Evolutionary conservation across 2,329 filamentous ascomycete species (phyloP).

Genomic region (Hymenoscyphus infarciens): DNA sequence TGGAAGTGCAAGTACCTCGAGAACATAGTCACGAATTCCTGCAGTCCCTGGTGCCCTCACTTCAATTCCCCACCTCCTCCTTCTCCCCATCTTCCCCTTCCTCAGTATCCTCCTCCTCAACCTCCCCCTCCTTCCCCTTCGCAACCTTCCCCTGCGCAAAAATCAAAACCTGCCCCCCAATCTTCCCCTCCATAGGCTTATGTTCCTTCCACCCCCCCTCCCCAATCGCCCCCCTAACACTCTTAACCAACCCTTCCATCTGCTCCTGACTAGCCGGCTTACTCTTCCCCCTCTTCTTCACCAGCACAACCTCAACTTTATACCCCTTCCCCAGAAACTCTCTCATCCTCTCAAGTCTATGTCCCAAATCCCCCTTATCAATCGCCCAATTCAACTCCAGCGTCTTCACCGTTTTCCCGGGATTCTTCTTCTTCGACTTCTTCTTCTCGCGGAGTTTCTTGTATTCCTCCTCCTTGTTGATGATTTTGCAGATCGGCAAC

Average conservation of each 20-base stretch:
- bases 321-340: constrained; percentile 71
- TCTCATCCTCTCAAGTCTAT: constrained; percentile 63
- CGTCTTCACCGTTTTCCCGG: constrained; percentile 57
- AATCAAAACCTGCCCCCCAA: constrained; percentile 44
- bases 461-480: constrained; percentile 53
- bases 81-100: neutral
- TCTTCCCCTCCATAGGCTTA: constrained; percentile 43
- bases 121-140: neutral
- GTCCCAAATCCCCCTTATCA: constrained; percentile 67
- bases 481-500: constrained; percentile 65
- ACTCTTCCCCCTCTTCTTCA: constrained; percentile 61
- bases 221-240: constrained; percentile 40
- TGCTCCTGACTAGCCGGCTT: constrained; percentile 55
- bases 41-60: too few relatives aligned
- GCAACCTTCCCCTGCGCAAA: constrained; percentile 40
- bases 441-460: constrained; percentile 42
- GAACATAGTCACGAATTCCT: too few relatives aligned
- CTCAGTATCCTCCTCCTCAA: neutral
- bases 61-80: neutral
- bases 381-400: constrained; percentile 93
- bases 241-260: constrained; percentile 53
- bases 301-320: constrained; percentile 70
- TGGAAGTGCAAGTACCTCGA: too few relatives aligned
- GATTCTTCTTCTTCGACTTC: constrained; percentile 32
- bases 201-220: constrained; percentile 43